Percentiles rank a stretch among this genome's conserved stretches.
These are phyloP conservation scores for Coniochaeta hoffmannii DNA, from an alignment of 2,329 filamentous ascomycete genomes.

Conservation along the genomic window DNA sequence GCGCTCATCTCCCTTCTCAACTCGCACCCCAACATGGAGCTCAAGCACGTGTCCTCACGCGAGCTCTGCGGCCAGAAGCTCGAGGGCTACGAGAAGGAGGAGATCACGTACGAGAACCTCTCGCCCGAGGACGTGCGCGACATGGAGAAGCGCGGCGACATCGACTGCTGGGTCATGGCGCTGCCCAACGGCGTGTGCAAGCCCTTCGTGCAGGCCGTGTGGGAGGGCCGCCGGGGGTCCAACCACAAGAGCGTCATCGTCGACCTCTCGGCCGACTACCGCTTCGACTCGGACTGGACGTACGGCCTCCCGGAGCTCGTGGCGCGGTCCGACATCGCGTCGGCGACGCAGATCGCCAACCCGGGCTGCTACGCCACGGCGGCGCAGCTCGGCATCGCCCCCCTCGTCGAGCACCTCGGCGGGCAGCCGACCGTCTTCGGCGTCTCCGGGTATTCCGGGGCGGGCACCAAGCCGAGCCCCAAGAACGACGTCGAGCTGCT, in stretches of 20 bases:
- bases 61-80: slow-evolving; percentile 84
- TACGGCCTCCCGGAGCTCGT: slow-evolving; percentile 87
- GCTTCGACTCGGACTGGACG: slow-evolving; percentile 78
- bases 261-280: slow-evolving; percentile 94
- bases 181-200: slow-evolving; percentile 92
- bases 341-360: slow-evolving; percentile 78
- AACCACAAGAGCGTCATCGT: slow-evolving; percentile 67
- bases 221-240: slow-evolving; percentile 52
- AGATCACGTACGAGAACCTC: slow-evolving; percentile 89
- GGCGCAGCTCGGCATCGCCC: slow-evolving; percentile 81
- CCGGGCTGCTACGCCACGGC: slow-evolving; percentile 95
- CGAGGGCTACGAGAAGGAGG: slow-evolving; percentile 82
- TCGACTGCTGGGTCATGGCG: slow-evolving; percentile 98
- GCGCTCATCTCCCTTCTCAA: slow-evolving; percentile 84
- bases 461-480: slow-evolving; percentile 85
- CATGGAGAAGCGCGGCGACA: slow-evolving; percentile 75
- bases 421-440: slow-evolving; percentile 81
- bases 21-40: slow-evolving; percentile 80
- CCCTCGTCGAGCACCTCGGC: slow-evolving; percentile 67
- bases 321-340: slow-evolving; percentile 66
- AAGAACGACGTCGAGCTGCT: slow-evolving; percentile 88
- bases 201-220: slow-evolving; percentile 84
- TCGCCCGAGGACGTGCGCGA: slow-evolving; percentile 76
- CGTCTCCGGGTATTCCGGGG: slow-evolving; percentile 89
- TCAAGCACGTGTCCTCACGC: slow-evolving; percentile 86